Base-by-base conservation (phyloP, 2,329 filamentous ascomycete species). In the Monilinia aucupariae region DNA sequence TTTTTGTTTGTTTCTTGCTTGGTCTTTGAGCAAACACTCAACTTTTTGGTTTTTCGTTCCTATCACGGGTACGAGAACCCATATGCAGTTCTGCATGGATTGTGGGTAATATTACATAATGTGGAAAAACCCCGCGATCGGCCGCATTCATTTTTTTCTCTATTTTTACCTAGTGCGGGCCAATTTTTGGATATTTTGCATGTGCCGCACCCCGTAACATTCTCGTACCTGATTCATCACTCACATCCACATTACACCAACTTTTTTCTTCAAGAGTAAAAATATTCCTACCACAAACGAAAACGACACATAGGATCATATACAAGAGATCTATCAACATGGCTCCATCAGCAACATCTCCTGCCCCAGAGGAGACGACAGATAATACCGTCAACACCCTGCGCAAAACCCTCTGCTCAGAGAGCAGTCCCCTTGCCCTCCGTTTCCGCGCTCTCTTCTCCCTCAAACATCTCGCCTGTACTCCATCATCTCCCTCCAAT, bases 381-480 rank as follows among this genome's bases (percentile, higher is more conserved):
- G 74, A 77, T 64, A 68, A 72, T 60, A 78, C 78, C 9, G 74
- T 82, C 65, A 66, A 74, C 50, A 72, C 75, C 41, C 76, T 96
- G 59, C 88, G 91, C 73, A 83, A 88, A 72, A 89, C 88, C 64
- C 85, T 99, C 65, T 87, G 83, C 71, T 88, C 89, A 55, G 94
- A 97, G 79, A 78, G 83, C 17, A 88, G 90, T 66, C 86, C 92
- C 52, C 89, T 99, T 61, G 89, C 92, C 47, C 82, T 91, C 67
- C 91, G 94, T 67, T 99, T 97, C 78, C 91, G 94, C 71, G 93
- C 94, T 50, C 89, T 99, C 70, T 99, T 99, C 80, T 97, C 93
- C 22, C 86, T 99, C 65, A 99, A 99, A 80, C 90, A 97, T 75
- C 80, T 97, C 65, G 93, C 94, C 54, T 87, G 84, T 64, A 84